phyloP scores from a whole-genome alignment of 2,329 filamentous ascomycete genomes.

The Leptoxyphium fumago region DNA sequence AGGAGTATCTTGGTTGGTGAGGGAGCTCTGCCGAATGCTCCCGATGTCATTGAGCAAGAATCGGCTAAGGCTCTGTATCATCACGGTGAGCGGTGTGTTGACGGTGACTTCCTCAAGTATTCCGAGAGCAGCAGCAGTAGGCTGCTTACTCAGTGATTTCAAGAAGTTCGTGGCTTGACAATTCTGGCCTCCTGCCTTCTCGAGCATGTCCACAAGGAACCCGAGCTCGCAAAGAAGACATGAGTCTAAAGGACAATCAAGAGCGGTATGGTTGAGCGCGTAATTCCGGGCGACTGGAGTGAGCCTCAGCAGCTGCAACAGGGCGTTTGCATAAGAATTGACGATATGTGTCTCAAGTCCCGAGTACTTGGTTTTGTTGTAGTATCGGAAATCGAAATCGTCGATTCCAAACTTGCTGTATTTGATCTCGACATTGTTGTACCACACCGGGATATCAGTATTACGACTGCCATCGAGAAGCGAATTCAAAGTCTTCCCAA shows the following conservation, averaged over 20 bases:
- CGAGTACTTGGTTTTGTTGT: conserved; percentile 84
- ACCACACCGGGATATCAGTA: conserved; percentile 73
- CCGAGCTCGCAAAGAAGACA: conserved; percentile 90
- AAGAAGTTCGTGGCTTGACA: conserved; percentile 94
- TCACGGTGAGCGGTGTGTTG: conserved; percentile 57
- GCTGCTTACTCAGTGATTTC: conserved; percentile 72
- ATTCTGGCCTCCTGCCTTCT: conserved; percentile 85
- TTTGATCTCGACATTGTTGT: conserved; percentile 91
- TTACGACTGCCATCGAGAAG: conserved; percentile 59
- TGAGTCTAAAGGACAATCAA: conserved; percentile 63
- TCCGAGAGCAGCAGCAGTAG: conserved; percentile 61
- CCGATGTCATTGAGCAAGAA: conserved; percentile 62
- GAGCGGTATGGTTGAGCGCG: conserved; percentile 76
- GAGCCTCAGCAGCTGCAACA: conserved; percentile 83
- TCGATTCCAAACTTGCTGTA: conserved; percentile 99
- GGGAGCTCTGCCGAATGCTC: conserved; percentile 24
- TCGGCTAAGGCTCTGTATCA: conserved; percentile 73
- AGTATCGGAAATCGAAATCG: conserved; percentile 96
- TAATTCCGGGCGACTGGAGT: conserved; percentile 78
- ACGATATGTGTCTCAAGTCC: conserved; percentile 91
- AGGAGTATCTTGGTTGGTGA: conserved; percentile 29
- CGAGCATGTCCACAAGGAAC: conserved; percentile 93
- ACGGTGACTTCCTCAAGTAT: conserved; percentile 73
- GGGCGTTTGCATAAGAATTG: conserved; percentile 88
- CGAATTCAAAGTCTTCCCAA: conserved; percentile 49